Evolutionary conservation across 805 yeast genomes (phyloP).

Genomic region (Candida insectalens): DNA sequence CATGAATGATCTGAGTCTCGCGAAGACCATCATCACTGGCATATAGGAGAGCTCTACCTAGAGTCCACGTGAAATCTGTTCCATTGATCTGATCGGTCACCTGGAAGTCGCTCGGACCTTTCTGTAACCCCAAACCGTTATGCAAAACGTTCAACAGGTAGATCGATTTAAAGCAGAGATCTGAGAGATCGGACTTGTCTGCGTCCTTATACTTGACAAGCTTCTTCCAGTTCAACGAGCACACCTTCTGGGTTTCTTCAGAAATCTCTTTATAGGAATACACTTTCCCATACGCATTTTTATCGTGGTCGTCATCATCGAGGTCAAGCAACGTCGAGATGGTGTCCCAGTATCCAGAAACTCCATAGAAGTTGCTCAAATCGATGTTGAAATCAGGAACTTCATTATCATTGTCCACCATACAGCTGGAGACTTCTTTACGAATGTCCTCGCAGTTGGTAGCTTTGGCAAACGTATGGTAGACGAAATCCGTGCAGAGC

Average conservation of each 20-base stretch:
- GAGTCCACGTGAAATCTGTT: slow-evolving; percentile 84
- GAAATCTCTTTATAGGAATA: slow-evolving; percentile 37
- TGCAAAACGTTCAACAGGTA: slow-evolving; percentile 52
- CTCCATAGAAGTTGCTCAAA: slow-evolving; percentile 49
- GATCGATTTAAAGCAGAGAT: slow-evolving; percentile 51
- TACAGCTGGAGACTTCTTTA: slow-evolving; percentile 33
- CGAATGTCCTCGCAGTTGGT: slow-evolving; percentile 12
- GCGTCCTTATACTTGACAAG: slow-evolving; percentile 20
- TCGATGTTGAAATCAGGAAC: slow-evolving; percentile 51
- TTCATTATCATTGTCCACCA: slow-evolving; percentile 39
- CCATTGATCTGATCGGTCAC: slow-evolving; percentile 61
- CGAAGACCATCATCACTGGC: slow-evolving; percentile 40
- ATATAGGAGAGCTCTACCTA: slow-evolving; percentile 67
- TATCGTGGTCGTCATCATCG: slow-evolving; percentile 8
- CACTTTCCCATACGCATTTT: slow-evolving; percentile 19
- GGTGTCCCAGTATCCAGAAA: slow-evolving; percentile 61
- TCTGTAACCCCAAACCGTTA: slow-evolving; percentile 50
- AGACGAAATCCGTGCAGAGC: slow-evolving; percentile 36
- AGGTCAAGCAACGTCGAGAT: slow-evolving; percentile 35
- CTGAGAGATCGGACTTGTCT: slow-evolving; percentile 32
- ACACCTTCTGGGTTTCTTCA: slow-evolving; percentile 34
- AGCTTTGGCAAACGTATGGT: slow-evolving; percentile 29
- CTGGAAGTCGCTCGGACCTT: slow-evolving; percentile 27
- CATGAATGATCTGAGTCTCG: background rate
- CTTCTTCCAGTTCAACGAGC: slow-evolving; percentile 30